Evolutionary conservation across 2,329 filamentous ascomycete genomes (phyloP).

Genomic region (Fusarium sp.): DNA sequence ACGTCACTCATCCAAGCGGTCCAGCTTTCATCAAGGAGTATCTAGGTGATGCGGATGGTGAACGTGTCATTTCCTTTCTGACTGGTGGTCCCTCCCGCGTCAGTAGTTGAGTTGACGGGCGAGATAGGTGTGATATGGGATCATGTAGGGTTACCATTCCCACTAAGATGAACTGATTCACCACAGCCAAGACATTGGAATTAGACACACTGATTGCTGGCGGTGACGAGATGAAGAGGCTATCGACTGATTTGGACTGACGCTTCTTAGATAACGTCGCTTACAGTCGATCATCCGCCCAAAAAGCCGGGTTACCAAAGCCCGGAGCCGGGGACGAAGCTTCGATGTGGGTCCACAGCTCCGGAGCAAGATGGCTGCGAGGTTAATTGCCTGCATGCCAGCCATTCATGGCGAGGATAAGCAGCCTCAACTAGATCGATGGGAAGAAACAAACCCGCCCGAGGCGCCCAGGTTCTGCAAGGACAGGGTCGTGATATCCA

Average conservation of each 20-base stretch:
- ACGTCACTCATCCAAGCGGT: conserved; percentile 31
- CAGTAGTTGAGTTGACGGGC: neutral
- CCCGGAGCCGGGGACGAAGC: neutral
- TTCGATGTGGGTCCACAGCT: neutral
- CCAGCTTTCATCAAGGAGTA: conserved; percentile 37
- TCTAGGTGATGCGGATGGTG: conserved; percentile 47
- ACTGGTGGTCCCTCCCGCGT: conserved; percentile 32
- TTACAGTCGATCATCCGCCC: conserved; percentile 24
- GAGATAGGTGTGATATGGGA: neutral
- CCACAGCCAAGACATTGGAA: neutral
- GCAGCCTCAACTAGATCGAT: conserved; percentile 7
- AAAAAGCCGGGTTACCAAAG: conserved; percentile 15
- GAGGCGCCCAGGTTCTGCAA: neutral
- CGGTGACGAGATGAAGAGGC: neutral
- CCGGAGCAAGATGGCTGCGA: conserved; percentile 12
- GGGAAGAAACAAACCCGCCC: conserved; percentile 2
- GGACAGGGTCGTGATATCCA: conserved; percentile 18
- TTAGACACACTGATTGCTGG: neutral
- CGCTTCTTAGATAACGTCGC: conserved; percentile 6
- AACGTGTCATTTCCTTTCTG: conserved; percentile 47
- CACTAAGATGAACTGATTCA: neutral
- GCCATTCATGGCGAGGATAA: conserved; percentile 11
- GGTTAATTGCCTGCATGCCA: conserved; percentile 27
- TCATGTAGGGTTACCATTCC: conserved; percentile 17
- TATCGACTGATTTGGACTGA: conserved; percentile 6